Conservation (phyloP, 176 grass and related monocot genomes). For the Aegilops speltoides region DNA sequence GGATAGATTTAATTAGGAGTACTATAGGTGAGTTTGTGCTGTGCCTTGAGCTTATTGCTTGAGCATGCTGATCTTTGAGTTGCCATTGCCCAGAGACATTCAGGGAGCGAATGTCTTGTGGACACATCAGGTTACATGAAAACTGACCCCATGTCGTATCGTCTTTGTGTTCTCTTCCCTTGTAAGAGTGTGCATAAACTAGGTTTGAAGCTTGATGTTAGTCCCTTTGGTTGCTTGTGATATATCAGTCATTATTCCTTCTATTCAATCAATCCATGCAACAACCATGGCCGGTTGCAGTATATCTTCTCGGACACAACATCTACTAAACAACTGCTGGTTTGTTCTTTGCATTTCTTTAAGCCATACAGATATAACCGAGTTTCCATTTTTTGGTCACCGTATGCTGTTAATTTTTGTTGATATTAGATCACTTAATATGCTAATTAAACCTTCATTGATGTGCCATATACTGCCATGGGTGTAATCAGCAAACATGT, state of each 20-base stretch:
- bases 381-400: neutral
- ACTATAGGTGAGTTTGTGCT: neutral
- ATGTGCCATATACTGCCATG: neutral
- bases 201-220: neutral
- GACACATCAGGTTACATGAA: neutral
- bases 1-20: neutral
- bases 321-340: neutral
- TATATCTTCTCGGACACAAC: neutral
- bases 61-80: neutral
- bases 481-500: neutral
- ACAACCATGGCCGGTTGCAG: neutral
- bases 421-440: neutral
- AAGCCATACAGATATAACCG: neutral
- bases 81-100: neutral
- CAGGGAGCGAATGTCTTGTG: neutral
- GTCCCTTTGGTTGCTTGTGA: neutral
- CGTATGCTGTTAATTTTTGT: neutral
- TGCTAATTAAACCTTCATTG: neutral
- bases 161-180: slow-evolving; percentile 7
- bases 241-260: neutral
- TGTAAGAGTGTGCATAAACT: neutral
- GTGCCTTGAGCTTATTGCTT: slow-evolving; percentile 15
- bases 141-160: neutral
- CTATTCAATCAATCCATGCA: neutral
- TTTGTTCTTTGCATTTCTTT: neutral